Evolutionary conservation across 768 basidiomycete genomes (phyloP), one percentile per base, ranked within the genome.

Genomic region (Tricholoma furcatifolium): DNA sequence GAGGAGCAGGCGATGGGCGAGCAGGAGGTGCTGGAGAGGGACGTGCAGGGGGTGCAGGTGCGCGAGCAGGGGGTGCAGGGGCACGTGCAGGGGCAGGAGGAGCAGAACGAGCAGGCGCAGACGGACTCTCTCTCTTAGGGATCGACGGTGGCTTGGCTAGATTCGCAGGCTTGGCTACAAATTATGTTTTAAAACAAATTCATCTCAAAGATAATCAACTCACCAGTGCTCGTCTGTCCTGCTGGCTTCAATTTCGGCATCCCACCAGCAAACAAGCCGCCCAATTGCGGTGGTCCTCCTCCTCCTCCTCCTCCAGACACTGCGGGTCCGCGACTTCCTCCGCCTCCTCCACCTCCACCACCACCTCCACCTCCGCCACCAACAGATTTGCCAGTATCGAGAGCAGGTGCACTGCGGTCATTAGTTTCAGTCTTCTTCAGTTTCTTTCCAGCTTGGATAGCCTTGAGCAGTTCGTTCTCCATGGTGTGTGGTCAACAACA

Each of bases 201-300:
- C 56, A 50, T 2, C 9, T 23, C 24, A n/a, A 46, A 18, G 8
- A 6, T 49, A 56, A 54, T 40, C 40, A 50, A 59, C 76, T 54
- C 63, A 87, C 88, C 81, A 51, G 76, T 67, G 66, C 73, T 77
- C 49, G 64, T 76, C 52, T 82, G 79, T 11, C 84, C 88, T n/a
- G 88, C 79, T 41, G 91, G 83, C 74, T 88, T 95, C 63, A 96
- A 66, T 65, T 90, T 94, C 4, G 94, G 94, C 75, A 96, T 84
- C 1, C 94, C 93, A 14, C 91, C 93, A 41, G 93, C 92, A 63
- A 97, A 95, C 10, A 97, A 69, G 2, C 83, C 86, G 30, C 84
- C 93, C 4, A 95, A 73, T 67, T 94, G 92, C 21, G 91, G 90
- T 23, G 92, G 84, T 36, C 75, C 78, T 20, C 67, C 60, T 59